Conservation (phyloP, 257 asterid genomes). For the Oldenlandia corymbosa region DNA sequence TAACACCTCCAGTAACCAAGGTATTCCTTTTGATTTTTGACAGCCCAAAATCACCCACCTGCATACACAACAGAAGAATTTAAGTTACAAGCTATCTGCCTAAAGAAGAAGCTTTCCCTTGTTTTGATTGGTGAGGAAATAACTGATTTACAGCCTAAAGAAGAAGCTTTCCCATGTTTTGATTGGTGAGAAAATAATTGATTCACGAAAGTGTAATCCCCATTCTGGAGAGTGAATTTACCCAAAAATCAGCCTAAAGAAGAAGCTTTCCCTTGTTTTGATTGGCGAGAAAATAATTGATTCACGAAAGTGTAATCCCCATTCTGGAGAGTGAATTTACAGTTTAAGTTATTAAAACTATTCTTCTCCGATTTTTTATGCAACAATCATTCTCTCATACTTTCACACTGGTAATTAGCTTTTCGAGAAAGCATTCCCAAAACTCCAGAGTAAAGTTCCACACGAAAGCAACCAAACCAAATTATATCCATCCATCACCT, state of each 20-base stretch:
- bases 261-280: background rate
- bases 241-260: background rate
- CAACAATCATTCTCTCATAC: background rate
- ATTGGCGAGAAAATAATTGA: background rate
- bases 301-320: background rate
- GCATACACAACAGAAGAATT: conserved; percentile 10
- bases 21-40: conserved; percentile 91
- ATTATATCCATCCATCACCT: conserved; percentile 43
- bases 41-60: conserved; percentile 96
- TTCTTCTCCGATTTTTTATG: background rate
- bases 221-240: background rate
- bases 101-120: background rate
- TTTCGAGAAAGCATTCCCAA: too few species aligned
- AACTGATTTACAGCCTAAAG: background rate
- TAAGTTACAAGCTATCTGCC: background rate
- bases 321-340: background rate
- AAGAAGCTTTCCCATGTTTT: background rate
- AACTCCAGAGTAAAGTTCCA: background rate
- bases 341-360: background rate
- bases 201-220: background rate
- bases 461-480: background rate
- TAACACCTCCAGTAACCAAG: conserved; percentile 86
- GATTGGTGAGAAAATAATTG: background rate
- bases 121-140: background rate
- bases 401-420: too few species aligned